Conservation (phyloP, 495 filamentous ascomycete genomes). For the Xylaria flabelliformis region DNA sequence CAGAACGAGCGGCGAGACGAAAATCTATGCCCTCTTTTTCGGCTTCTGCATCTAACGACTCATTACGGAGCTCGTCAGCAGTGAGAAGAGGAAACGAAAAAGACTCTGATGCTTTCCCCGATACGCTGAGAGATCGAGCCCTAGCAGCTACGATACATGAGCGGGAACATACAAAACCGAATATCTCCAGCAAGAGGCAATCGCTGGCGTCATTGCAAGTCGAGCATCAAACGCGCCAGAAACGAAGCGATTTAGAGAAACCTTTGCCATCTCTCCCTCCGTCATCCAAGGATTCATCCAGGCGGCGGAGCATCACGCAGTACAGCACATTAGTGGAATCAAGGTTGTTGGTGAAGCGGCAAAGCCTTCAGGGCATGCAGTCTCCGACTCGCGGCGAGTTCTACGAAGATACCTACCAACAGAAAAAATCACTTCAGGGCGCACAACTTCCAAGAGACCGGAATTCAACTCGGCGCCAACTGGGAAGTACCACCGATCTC, state of each 20-base stretch:
- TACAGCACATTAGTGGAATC: constrained; percentile 22
- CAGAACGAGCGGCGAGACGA: constrained; percentile 31
- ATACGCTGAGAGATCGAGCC: constrained; percentile 33
- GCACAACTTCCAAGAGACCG: constrained; percentile 19
- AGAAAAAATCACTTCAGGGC: constrained; percentile 24
- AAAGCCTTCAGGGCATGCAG: constrained; percentile 41
- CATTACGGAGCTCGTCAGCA: constrained; percentile 24
- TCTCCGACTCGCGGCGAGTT: constrained; percentile 22
- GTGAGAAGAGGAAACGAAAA: constrained; percentile 13
- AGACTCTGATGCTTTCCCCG: constrained; percentile 28
- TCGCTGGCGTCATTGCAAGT: neutral
- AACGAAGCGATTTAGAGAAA: constrained; percentile 23
- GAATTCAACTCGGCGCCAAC: constrained; percentile 23
- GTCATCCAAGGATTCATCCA: constrained; percentile 19
- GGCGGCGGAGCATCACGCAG: constrained; percentile 31
- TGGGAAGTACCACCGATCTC: constrained; percentile 29
- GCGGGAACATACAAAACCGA: constrained; percentile 9
- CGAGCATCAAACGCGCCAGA: constrained; percentile 25
- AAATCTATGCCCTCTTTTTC: constrained; percentile 35
- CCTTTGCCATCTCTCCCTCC: constrained; percentile 14
- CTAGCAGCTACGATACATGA: constrained; percentile 22
- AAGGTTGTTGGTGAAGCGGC: constrained; percentile 35
- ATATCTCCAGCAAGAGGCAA: constrained; percentile 22
- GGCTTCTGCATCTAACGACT: constrained; percentile 22
- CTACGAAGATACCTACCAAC: constrained; percentile 22